Percentiles rank a stretch among this genome's conserved stretches.
Conservation (phyloP, 768 basidiomycete genomes). For the Mycena haematopus region DNA sequence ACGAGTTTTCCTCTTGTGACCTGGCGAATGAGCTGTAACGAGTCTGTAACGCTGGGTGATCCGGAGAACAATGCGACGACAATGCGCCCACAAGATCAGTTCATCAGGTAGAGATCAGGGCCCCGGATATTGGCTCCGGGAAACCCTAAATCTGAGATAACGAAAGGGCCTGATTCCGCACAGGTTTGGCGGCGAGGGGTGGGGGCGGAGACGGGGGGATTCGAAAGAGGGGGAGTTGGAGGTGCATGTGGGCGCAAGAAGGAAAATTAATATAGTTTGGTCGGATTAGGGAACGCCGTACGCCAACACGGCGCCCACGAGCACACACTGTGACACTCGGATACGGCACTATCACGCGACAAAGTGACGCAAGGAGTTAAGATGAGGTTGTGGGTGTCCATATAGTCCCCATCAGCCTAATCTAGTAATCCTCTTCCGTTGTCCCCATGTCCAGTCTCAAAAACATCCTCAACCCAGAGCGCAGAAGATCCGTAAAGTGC, state of each 20-base stretch:
- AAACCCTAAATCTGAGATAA: background rate
- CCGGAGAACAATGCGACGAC: conserved; percentile 16
- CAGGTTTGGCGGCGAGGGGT: too few species aligned
- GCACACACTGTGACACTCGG: background rate
- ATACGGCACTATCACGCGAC: too few species aligned
- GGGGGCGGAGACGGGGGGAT: background rate
- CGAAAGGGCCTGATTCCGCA: background rate
- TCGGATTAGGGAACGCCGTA: background rate
- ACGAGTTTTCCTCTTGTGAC: conserved; percentile 1
- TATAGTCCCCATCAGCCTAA: background rate
- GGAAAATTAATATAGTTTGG: background rate
- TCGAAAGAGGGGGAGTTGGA: background rate
- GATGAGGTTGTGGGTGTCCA: too few species aligned
- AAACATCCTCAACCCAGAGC: conserved; percentile 63
- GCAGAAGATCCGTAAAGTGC: conserved; percentile 50
- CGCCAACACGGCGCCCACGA: background rate
- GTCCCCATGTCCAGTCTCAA: conserved; percentile 62
- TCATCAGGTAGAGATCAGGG: background rate
- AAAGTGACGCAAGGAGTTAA: too few species aligned
- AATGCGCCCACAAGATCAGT: conserved; percentile 16
- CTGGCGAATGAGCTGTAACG: background rate
- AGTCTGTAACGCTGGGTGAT: background rate
- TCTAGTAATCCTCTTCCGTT: conserved; percentile 1
- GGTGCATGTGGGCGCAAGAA: background rate
- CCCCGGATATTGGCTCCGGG: background rate